Evolutionary conservation across 2,329 filamentous ascomycete genomes (phyloP).

Genomic region (Ophiocordyceps polyrhachis-furcata): DNA sequence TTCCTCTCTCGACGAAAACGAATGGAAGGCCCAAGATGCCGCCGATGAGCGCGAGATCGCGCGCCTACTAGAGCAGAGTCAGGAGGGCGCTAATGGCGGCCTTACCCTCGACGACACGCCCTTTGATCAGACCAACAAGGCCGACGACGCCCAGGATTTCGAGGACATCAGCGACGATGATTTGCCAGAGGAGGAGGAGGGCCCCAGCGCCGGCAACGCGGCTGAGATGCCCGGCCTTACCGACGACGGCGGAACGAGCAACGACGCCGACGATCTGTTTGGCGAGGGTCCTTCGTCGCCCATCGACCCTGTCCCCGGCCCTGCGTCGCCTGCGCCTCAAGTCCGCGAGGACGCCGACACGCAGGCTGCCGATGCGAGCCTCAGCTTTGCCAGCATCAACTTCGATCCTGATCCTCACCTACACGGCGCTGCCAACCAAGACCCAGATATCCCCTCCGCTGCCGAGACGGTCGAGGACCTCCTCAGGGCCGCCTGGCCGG

Average conservation of each 20-base stretch:
- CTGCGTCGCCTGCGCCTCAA: constrained; percentile 25
- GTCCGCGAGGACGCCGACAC: constrained; percentile 20
- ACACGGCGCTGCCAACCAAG: constrained; percentile 31
- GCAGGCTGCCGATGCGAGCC: constrained; percentile 12
- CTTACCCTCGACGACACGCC: constrained; percentile 24
- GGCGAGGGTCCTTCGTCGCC: constrained; percentile 40
- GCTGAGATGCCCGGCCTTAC: constrained; percentile 33
- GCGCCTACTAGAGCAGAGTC: constrained; percentile 22
- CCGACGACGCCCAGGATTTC: constrained; percentile 78
- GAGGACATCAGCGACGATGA: constrained; percentile 88
- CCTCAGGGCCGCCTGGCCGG: constrained; percentile 62
- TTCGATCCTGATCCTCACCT: constrained; percentile 27
- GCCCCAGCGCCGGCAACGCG: constrained; percentile 22
- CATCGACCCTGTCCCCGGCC: constrained; percentile 20
- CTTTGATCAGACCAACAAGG: constrained; percentile 58
- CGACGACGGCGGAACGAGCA: constrained; percentile 40
- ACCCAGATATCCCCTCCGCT: constrained; percentile 46
- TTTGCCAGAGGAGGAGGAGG: constrained; percentile 71
- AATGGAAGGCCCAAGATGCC: constrained; percentile 24
- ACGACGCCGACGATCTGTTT: constrained; percentile 50
- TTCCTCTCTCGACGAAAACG: constrained; percentile 16
- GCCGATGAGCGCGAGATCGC: constrained; percentile 30
- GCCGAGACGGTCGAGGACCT: constrained; percentile 58
- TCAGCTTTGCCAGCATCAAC: constrained; percentile 24
- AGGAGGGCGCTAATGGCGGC: constrained; percentile 18